phyloP scores from a whole-genome alignment of 805 yeast species.

The Candida sonorensis region DNA sequence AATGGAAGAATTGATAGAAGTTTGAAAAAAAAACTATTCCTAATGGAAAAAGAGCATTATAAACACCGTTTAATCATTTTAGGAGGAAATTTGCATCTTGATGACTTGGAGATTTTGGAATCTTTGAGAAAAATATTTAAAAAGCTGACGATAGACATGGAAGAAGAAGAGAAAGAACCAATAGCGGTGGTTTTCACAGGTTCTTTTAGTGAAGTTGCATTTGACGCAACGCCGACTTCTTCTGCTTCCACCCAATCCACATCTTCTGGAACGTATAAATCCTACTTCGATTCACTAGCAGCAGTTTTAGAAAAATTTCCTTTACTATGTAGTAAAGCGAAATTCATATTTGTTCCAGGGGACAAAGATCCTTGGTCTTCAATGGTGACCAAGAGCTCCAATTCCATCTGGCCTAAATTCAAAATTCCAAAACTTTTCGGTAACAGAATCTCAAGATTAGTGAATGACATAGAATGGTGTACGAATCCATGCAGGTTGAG shows the following conservation, averaged over 20 bases:
- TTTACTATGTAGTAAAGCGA: constrained; percentile 40
- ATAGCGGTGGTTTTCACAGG: constrained; percentile 75
- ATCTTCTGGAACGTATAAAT: constrained; percentile 50
- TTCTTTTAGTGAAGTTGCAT: constrained; percentile 64
- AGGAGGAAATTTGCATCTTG: constrained; percentile 70
- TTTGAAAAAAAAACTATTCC: constrained; percentile 46
- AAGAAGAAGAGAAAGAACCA: constrained; percentile 35
- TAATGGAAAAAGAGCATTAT: constrained; percentile 47
- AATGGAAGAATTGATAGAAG: constrained; percentile 52
- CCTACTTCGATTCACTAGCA: constrained; percentile 70
- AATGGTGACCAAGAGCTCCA: constrained; percentile 54
- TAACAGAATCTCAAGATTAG: constrained; percentile 54
- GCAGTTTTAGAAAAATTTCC: constrained; percentile 55
- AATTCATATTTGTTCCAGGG: constrained; percentile 78
- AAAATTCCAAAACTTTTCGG: constrained; percentile 69
- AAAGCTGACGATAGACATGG: constrained; percentile 44
- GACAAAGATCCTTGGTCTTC: constrained; percentile 92
- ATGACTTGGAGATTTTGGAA: constrained; percentile 49
- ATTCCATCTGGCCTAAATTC: constrained; percentile 62
- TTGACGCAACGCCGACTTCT: constrained; percentile 47
- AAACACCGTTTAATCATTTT: constrained; percentile 60
- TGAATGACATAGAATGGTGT: constrained; percentile 44
- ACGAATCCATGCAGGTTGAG: constrained; percentile 76
- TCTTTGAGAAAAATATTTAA: constrained; percentile 60
- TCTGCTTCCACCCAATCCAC: constrained; percentile 41